Base-by-base conservation (phyloP, 371 early-diverging fungal species). In the Mortierella sp. region DNA sequence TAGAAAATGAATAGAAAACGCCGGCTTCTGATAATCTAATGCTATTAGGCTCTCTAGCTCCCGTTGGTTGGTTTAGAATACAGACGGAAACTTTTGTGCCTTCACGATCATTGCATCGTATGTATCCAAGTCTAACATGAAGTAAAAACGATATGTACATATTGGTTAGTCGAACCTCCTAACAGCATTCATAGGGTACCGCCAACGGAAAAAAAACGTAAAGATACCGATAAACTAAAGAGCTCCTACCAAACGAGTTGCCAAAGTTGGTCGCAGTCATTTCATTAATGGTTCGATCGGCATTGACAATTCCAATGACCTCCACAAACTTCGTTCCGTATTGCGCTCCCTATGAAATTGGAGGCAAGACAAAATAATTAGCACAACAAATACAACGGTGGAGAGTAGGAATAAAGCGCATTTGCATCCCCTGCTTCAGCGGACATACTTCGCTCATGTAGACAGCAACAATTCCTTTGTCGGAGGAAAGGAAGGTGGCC, bases 241-340 rank as follows among this genome's bases (percentile, higher is more conserved):
- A 55, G 24, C 24, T 28, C 43, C 57, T 85, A 85, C 86, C 79
- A 72, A 86, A 86, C 8, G 76, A 53, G 46, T 86, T 53, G 28
- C 86, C 86, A 64, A 86, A 77, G 74, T 81, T 81, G 26, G 74
- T 61, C n/a, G 82, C 76, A 3, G 70, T 34, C 76, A 74, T 28
- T 46, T 86, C 86, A 10, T 40, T 19, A 40, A 86, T 79, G 26
- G 82, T 72, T 37, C 48, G 43, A 46, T 86, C 82, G 0, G 13
- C 26, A 34, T 75, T 78, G n/a, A 86, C 86, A 0, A n/a, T 43
- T 50, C 86, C 86, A 48, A 86, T 86, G 79, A 86, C 64, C 48
- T 86, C 86, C 4, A 86, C 50, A 34, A 48, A 79, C 16, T 76
- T 71, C 6, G 86, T 79, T 37, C 79, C 79, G 46, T 81, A 86